Percentiles rank a stretch among this genome's conserved stretches.
Evolutionary conservation across 768 basidiomycete species (phyloP).

Genomic region (Chalciporus chontae): DNA sequence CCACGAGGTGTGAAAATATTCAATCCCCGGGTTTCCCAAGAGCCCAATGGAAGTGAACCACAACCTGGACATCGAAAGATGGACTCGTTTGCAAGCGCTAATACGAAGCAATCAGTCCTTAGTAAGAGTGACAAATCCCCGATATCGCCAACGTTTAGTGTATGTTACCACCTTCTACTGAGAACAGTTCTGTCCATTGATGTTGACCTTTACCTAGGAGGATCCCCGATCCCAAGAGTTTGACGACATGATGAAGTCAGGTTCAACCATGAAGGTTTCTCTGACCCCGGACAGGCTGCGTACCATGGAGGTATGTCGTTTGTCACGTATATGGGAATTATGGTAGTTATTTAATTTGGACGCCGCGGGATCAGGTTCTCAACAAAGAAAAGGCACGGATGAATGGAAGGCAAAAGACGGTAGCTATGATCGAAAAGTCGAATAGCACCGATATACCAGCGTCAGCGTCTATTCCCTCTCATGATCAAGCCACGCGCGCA

Average conservation of each 20-base stretch:
- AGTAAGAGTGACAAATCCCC: constrained; percentile 33
- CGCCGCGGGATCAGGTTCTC: constrained; percentile 45
- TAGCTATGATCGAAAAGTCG: constrained; percentile 22
- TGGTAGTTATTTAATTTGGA: constrained; percentile 7
- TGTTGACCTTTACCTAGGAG: constrained; percentile 38
- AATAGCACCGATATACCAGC: constrained; percentile 16
- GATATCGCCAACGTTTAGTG: constrained; percentile 33
- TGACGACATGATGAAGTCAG: constrained; percentile 87
- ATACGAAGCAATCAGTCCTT: constrained; percentile 37
- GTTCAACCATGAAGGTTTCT: constrained; percentile 92
- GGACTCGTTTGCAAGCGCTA: constrained; percentile 52
- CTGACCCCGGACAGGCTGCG: constrained; percentile 91
- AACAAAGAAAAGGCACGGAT: constrained; percentile 64
- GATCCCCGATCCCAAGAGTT: constrained; percentile 71
- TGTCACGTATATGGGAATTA: constrained; percentile 16
- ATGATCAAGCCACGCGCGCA: constrained; percentile 23
- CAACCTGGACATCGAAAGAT: constrained; percentile 51
- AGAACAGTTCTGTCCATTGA: background rate
- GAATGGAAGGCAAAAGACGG: constrained; percentile 26
- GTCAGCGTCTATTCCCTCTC: constrained; percentile 11
- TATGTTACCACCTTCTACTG: constrained; percentile 16
- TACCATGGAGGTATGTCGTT: constrained; percentile 80
- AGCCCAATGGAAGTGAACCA: constrained; percentile 39
- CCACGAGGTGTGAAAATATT: constrained; percentile 60
- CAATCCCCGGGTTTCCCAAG: constrained; percentile 38